Base-by-base conservation (phyloP, 495 filamentous ascomycete species). In the Friedmanniomyces endolithicus region DNA sequence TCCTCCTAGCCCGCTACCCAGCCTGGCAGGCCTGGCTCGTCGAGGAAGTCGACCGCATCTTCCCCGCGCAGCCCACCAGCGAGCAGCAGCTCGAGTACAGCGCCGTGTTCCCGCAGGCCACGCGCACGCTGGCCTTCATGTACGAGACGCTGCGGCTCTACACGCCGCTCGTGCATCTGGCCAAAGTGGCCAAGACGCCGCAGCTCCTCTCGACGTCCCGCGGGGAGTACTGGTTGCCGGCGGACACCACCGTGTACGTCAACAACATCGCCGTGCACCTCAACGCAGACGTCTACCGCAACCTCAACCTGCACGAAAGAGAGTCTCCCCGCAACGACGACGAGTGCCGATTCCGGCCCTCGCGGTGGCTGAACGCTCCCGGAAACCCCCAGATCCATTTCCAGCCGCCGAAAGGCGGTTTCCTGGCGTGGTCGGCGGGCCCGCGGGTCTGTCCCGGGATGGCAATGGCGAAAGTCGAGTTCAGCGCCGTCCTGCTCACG, bases 91-190 rank as follows among this genome's bases (percentile, higher is more conserved):
- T 64, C 16, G 52, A 65, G 9, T 57, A 74, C 48, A 49, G 56
- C n/a, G 23, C 53, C 1, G 57, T 69, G 3, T 80, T 74, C 57
- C 70, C 73, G 0, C 65, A 67, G 37, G 65, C 75, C 12, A 67
- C 64, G 25, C 64, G 77, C 1, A 71, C 66, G 31, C 44, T 77
- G 16, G 72, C 76, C 14, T 62, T 79, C 16, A 66, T 78, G 73
- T 67, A 70, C 46, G 78, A 80, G 63, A 75, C 72, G 3, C 50
- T 80, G n/a, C 75, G 76, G 24, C 65, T 78, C 11, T 79, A 70
- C 58, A 62, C 68, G 3, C 69, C 73, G 11, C 68, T 78, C 2
- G 61, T 68, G 12, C 65, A 71, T 34, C 59, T 73, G 19, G 64
- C 71, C 1, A 75, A 74, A 40, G 63, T 65, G 48, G 71, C 74